Base-by-base conservation (phyloP, 2,329 filamentous ascomycete species). In the Verticillium nubilum region DNA sequence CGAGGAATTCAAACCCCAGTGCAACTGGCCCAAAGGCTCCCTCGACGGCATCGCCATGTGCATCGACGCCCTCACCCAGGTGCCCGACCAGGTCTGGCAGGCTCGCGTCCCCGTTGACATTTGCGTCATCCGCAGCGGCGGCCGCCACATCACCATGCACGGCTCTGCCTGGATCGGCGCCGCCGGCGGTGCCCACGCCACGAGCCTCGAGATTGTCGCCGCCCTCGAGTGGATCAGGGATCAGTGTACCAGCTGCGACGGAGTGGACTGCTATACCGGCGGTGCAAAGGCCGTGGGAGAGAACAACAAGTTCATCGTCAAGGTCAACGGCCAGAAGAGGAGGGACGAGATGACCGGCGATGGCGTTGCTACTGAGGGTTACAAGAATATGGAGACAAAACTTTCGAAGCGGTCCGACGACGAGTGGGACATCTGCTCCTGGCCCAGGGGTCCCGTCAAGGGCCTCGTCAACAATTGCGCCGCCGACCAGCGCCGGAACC, bases 381-480 rank as follows among this genome's bases (percentile, higher is more conserved):
- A 50, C 4, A 23, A 7, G 7, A 9, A 12, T 12, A 25, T 10
- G n/a, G 42, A 25, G 35, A 37, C 35, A 15, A 12, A 31, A 31
- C 29, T 10, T 2, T 31, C 29, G 9, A 31, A 9, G 29, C 29
- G 29, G 29, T 31, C 29, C 13, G 3, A 5, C 17, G 35, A 37
- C 17, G 35, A 37, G 35, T 37, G 35, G 35, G 35, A 37, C 35
- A 6, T 5, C 6, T 37, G 47, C 23, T 17, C 19, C n/a, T 52
- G 19, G 47, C 47, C 25, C 10, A 52, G 67, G 19, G 47, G 47
- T 27, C 19, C 47, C 47, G 47, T 52, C 47, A 52, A 12, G 19
- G 47, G n/a, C 19, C 25, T 52, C 47, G 17, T 37, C 35, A 37
- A 15, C 35, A 37, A 37, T 6, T 37, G 35, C 12, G 12, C 17